Conservation (phyloP, 306 rosid genomes). For the Chamaecrista fasciculata region DNA sequence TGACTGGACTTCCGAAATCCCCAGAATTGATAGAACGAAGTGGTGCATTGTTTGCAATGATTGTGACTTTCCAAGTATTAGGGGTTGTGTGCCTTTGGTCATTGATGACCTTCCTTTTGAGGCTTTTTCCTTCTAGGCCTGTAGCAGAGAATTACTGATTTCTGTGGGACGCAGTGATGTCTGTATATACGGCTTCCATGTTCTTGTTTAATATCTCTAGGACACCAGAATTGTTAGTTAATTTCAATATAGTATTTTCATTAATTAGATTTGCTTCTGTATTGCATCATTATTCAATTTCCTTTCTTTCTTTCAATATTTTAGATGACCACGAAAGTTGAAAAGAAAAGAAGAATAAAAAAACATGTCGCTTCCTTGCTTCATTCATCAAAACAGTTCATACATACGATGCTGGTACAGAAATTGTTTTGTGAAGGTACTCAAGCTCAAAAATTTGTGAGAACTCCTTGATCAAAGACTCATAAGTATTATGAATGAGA, state of each 20-base stretch:
- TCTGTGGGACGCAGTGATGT: neutral
- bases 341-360: neutral
- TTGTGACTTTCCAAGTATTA: constrained; percentile 43
- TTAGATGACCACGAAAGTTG: neutral
- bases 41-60: constrained; percentile 63
- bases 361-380: neutral
- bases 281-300: neutral
- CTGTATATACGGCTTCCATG: neutral
- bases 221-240: neutral
- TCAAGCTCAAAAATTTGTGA: constrained; percentile 48
- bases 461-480: constrained; percentile 49
- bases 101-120: constrained; percentile 71
- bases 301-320: neutral
- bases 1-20: constrained; percentile 51
- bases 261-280: neutral
- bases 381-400: neutral
- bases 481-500: constrained; percentile 37
- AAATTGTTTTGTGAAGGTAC: constrained; percentile 29
- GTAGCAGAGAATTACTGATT: constrained; percentile 81
- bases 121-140: constrained; percentile 93
- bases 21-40: constrained; percentile 55
- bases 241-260: neutral
- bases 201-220: neutral
- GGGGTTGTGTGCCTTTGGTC: constrained; percentile 68
- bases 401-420: constrained; percentile 8